phyloP scores from a whole-genome alignment of 129 eudicot species.

The sunflower (Helianthus annuus) region HanXRQr2.0-SUNRISE NC_035448.2:61982201-61982700 shows the following conservation, averaged over 20 bases:
- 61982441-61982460: conserved; percentile 8
- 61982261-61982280: conserved; percentile 11
- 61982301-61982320: conserved; percentile 25
- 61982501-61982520: conserved; percentile 21
- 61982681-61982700: conserved; percentile 70
- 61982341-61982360: conserved; percentile 27
- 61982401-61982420: conserved; percentile 11
- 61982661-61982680: conserved; percentile 59
- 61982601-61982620: conserved; percentile 68
- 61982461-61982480: conserved; percentile 14
- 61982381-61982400: not conserved
- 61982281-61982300: conserved; percentile 12
- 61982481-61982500: conserved; percentile 28
- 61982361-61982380: conserved; percentile 16
- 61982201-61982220: conserved; percentile 27
- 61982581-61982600: conserved; percentile 52
- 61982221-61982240: conserved; percentile 24
- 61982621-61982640: conserved; percentile 56
- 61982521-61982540: conserved; percentile 46
- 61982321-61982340: conserved; percentile 25
- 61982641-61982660: conserved; percentile 72
- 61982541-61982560: conserved; percentile 36
- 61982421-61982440: conserved; percentile 10
- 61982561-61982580: conserved; percentile 49
- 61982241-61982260: conserved; percentile 17